phyloP scores from a whole-genome alignment of 306 rosid species.

The Amphicarpaea edgeworthii region DNA sequence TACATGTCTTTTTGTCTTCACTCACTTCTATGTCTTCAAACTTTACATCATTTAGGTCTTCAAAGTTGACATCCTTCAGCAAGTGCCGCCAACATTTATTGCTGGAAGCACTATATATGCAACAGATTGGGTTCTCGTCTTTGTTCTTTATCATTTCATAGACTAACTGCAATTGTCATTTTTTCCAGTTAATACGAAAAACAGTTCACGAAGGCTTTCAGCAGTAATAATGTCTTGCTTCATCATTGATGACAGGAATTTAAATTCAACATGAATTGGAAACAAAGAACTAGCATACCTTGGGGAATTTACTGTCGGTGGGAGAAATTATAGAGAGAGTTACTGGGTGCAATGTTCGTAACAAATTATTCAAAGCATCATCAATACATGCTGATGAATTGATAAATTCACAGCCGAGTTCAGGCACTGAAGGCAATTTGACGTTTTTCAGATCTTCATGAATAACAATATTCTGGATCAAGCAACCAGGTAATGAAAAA shows the following conservation, averaged over 20 bases:
- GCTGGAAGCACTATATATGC: constrained; percentile 43
- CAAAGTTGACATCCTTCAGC: constrained; percentile 51
- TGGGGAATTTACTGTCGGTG: constrained; percentile 39
- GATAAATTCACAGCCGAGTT: constrained; percentile 45
- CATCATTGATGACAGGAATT: constrained; percentile 26
- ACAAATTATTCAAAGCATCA: constrained; percentile 42
- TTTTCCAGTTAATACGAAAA: constrained; percentile 10
- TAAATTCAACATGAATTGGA: constrained; percentile 28
- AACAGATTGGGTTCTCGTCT: constrained; percentile 56
- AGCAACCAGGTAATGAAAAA: constrained; percentile 28
- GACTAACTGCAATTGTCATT: constrained; percentile 45
- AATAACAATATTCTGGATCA: constrained; percentile 52
- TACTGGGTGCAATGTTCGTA: constrained; percentile 52
- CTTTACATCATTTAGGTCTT: constrained; percentile 34
- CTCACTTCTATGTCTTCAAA: neutral
- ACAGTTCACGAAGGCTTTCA: constrained; percentile 18
- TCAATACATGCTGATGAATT: constrained; percentile 37
- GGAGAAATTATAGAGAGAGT: constrained; percentile 49
- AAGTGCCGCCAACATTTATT: constrained; percentile 74
- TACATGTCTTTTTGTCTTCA: neutral
- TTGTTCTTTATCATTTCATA: constrained; percentile 44
- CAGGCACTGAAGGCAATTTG: constrained; percentile 32
- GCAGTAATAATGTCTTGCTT: constrained; percentile 25
- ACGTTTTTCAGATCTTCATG: constrained; percentile 48
- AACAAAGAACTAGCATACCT: constrained; percentile 43